Conservation (phyloP, 208 protist species). For the Histomonas meleagridis region DNA sequence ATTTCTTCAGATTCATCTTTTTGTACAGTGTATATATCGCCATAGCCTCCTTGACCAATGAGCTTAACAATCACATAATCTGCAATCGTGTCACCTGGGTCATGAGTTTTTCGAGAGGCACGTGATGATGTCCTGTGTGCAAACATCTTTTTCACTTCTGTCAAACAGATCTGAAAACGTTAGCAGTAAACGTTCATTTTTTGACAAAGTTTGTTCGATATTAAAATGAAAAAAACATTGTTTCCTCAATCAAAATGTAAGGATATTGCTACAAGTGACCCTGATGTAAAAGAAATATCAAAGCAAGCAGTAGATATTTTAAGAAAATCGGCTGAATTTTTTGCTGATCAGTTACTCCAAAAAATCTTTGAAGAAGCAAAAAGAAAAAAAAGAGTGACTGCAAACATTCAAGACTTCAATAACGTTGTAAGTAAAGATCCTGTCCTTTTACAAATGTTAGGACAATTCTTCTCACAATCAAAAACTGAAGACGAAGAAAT, state of each 20-base stretch:
- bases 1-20: neutral
- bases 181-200: no score
- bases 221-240: no score
- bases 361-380: neutral
- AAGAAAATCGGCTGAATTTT: neutral
- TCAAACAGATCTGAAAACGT: no score
- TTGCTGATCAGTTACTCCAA: neutral
- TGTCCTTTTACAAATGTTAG: neutral
- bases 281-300: neutral
- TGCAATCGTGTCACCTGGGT: neutral
- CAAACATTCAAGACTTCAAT: neutral
- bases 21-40: neutral
- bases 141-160: no score
- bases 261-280: neutral
- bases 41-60: neutral
- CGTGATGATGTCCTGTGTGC: no score
- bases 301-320: neutral
- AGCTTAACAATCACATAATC: neutral
- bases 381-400: neutral
- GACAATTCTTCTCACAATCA: conserved; percentile 12
- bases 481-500: neutral
- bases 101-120: no score
- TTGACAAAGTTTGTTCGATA: no score
- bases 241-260: conserved; percentile 17
- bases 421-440: neutral